These are phyloP conservation scores for Limtongozyma cylindracea DNA, from an alignment of 805 yeast species.

Conservation along the genomic window DNA sequence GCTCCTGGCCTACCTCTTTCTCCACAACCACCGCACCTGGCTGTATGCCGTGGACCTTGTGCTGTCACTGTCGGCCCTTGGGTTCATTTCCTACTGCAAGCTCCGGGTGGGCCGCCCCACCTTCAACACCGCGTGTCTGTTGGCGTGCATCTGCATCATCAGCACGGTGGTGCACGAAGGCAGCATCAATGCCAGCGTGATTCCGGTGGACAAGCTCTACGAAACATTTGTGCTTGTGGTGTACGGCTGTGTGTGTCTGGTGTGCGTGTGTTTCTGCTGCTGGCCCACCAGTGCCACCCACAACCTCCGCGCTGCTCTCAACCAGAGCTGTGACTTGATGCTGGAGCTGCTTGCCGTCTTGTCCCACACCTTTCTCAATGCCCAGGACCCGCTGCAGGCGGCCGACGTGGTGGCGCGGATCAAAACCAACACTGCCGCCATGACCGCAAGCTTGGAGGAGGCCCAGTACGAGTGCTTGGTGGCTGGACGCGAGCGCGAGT, in stretches of 20 bases:
- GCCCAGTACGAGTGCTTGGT: slow-evolving; percentile 32
- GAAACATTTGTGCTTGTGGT: slow-evolving; percentile 31
- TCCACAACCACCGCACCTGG: slow-evolving; percentile 16
- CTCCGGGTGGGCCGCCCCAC: slow-evolving; percentile 40
- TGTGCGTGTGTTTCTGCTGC: slow-evolving; percentile 29
- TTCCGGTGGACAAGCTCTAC: slow-evolving; percentile 26
- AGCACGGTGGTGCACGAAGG: slow-evolving; percentile 58
- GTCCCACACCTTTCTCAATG: slow-evolving; percentile 19
- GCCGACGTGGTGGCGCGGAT: slow-evolving; percentile 10
- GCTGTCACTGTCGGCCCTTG: slow-evolving; percentile 27
- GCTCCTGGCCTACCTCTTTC: slow-evolving; percentile 18
- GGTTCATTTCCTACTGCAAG: slow-evolving; percentile 43
- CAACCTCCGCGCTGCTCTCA: slow-evolving; percentile 17
- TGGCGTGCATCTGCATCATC: slow-evolving; percentile 47
- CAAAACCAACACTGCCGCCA: slow-evolving; percentile 11
- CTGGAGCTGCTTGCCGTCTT: slow-evolving; percentile 19
- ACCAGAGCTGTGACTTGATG: slow-evolving; percentile 23
- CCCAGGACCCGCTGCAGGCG: no score
- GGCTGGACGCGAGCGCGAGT: slow-evolving; percentile 30
- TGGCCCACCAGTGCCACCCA: slow-evolving; percentile 37
- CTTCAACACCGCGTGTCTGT: slow-evolving; percentile 60
- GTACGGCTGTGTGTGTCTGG: slow-evolving; percentile 33
- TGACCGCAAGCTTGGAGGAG: slow-evolving; percentile 23
- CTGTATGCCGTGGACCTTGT: slow-evolving; percentile 28
- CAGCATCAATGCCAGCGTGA: slow-evolving; percentile 24